Conservation (phyloP, 257 asterid species). For the Solanum virginianum region DNA sequence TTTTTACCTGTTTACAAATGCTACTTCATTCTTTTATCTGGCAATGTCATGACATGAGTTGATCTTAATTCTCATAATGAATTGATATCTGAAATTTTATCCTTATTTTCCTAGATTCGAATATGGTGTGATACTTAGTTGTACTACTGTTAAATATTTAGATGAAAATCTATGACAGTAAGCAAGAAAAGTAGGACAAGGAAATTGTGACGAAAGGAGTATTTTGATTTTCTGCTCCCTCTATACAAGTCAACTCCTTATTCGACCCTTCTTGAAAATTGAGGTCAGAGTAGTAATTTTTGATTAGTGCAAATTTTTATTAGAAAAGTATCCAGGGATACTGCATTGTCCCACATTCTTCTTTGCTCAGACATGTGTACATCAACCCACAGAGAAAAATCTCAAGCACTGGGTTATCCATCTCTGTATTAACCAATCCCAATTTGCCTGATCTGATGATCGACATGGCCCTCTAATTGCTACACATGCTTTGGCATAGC, state of each 20-base stretch:
- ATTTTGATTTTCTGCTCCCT: neutral
- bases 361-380: neutral
- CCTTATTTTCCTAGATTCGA: neutral
- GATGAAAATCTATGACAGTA: neutral
- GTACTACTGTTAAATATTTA: neutral
- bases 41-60: neutral
- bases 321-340: neutral
- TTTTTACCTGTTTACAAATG: neutral
- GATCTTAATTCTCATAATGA: neutral
- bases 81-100: neutral
- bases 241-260: neutral
- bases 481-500: neutral
- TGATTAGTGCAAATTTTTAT: neutral
- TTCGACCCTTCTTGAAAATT: neutral
- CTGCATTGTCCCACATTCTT: neutral
- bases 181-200: neutral
- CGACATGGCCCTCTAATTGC: neutral
- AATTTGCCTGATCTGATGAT: neutral
- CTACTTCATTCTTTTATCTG: neutral
- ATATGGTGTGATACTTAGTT: neutral
- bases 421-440: neutral
- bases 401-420: neutral
- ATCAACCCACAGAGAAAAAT: neutral
- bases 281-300: neutral
- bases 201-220: neutral